Evolutionary conservation across 768 basidiomycete species (phyloP).

Genomic region (Mycena galopus): DNA sequence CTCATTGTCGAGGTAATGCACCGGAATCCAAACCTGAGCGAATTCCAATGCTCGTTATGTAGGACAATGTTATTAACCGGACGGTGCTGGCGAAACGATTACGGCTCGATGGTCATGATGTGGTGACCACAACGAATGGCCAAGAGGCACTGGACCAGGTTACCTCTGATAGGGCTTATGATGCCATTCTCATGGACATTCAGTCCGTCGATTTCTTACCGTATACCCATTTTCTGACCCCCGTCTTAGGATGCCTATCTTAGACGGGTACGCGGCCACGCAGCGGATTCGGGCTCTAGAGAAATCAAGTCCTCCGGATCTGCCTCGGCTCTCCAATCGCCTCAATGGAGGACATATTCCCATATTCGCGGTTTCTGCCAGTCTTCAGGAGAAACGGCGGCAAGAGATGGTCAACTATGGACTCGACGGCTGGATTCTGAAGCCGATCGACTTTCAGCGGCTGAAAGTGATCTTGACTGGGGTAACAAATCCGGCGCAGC

Average conservation of each 20-base stretch:
- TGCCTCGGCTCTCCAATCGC: constrained; percentile 56
- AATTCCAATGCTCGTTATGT: background rate
- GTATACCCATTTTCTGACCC: background rate
- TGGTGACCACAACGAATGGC: constrained; percentile 78
- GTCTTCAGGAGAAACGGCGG: constrained; percentile 70
- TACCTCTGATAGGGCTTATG: constrained; percentile 69
- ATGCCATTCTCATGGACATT: constrained; percentile 87
- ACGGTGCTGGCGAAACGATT: constrained; percentile 78
- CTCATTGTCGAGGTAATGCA: constrained; percentile 76
- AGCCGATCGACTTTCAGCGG: constrained; percentile 85
- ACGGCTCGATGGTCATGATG: constrained; percentile 72
- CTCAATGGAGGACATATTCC: constrained; percentile 75
- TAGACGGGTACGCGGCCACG: constrained; percentile 81
- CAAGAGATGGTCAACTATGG: constrained; percentile 65
- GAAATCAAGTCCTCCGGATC: constrained; percentile 38
- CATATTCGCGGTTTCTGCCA: constrained; percentile 87
- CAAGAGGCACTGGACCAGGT: constrained; percentile 79
- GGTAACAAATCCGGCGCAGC: constrained; percentile 64
- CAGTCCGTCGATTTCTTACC: constrained; percentile 62
- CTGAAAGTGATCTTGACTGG: constrained; percentile 71
- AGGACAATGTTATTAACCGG: constrained; percentile 84
- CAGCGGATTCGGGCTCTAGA: constrained; percentile 76
- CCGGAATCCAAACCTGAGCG: background rate
- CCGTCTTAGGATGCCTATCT: constrained; percentile 77
- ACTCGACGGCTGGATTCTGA: constrained; percentile 87